These are phyloP conservation scores for Pelargonium cotyledonis DNA, from an alignment of 441 rosid genomes.

Conservation along the genomic window DNA sequence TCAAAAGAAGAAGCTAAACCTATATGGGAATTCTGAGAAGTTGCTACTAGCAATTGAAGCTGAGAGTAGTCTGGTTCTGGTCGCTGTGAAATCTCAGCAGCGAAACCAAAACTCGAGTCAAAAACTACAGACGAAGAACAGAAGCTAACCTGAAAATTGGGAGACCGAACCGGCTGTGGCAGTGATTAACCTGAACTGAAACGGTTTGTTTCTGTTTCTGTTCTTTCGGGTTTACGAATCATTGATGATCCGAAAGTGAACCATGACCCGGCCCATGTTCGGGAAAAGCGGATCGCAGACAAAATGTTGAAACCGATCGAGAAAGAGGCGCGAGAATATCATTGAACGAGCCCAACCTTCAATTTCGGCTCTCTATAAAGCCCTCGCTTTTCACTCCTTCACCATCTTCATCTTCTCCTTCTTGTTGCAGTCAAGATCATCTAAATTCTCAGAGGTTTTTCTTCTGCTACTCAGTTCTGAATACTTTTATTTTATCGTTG, in stretches of 20 bases:
- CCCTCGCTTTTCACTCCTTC: constrained; percentile 4
- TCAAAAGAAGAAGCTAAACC: not conserved
- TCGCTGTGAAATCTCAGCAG: not conserved
- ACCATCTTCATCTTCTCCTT: not conserved
- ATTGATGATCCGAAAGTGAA: not conserved
- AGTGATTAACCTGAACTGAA: not conserved
- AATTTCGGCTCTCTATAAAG: constrained; percentile 5
- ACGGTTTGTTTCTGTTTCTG: not conserved
- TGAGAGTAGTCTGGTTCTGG: not conserved
- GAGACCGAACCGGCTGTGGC: not conserved
- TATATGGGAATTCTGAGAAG: not conserved
- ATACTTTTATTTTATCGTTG: too few species aligned
- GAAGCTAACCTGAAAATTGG: not conserved
- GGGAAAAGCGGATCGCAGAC: constrained; percentile 6
- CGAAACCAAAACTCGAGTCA: not conserved
- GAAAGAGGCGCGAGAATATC: constrained; percentile 2
- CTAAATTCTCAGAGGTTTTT: not conserved
- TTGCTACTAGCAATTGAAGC: not conserved
- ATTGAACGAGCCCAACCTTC: constrained; percentile 6
- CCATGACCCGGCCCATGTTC: not conserved
- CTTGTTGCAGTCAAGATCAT: not conserved
- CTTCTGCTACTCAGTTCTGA: too few species aligned
- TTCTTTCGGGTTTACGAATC: not conserved
- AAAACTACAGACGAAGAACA: not conserved
- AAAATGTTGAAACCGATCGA: not conserved